A percentile compares a stretch with the other conserved stretches of the same genome.
These are phyloP conservation scores for Takashimella tepidaria DNA, from an alignment of 1,284 basidiomycete genomes.

Conservation along the genomic window DNA sequence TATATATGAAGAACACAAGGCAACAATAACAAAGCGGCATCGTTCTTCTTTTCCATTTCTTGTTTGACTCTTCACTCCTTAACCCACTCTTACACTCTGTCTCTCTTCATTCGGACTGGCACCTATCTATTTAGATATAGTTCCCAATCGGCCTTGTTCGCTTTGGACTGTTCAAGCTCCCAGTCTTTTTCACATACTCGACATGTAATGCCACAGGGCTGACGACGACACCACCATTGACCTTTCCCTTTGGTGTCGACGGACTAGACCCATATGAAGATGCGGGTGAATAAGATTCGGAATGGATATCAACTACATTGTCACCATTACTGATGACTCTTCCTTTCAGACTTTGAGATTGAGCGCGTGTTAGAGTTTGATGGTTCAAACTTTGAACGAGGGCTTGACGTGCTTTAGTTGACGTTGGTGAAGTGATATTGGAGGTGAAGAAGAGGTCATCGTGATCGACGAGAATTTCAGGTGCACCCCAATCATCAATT, in stretches of 20 bases:
- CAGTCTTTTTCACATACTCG: background rate
- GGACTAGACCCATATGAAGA: background rate
- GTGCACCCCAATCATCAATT: constrained; percentile 36
- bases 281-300: background rate
- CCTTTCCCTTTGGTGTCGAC: background rate
- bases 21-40: too few species aligned
- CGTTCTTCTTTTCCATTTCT: too few species aligned
- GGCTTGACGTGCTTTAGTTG: background rate
- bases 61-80: background rate
- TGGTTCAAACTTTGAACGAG: constrained; percentile 19
- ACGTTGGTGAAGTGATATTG: constrained; percentile 14
- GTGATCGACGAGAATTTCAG: constrained; percentile 33
- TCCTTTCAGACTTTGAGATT: constrained; percentile 22
- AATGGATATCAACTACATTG: constrained; percentile 4
- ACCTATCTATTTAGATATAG: background rate
- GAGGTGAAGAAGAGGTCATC: constrained; percentile 8
- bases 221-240: background rate
- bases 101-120: too few species aligned
- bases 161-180: background rate
- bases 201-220: background rate
- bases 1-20: too few species aligned
- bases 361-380: constrained; percentile 15
- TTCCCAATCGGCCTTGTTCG: background rate
- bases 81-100: background rate
- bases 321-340: constrained; percentile 14